Percentiles rank a stretch among this genome's conserved stretches.
phyloP scores from a whole-genome alignment of 1,284 basidiomycete genomes.

The Cerioporus squamosus region DNA sequence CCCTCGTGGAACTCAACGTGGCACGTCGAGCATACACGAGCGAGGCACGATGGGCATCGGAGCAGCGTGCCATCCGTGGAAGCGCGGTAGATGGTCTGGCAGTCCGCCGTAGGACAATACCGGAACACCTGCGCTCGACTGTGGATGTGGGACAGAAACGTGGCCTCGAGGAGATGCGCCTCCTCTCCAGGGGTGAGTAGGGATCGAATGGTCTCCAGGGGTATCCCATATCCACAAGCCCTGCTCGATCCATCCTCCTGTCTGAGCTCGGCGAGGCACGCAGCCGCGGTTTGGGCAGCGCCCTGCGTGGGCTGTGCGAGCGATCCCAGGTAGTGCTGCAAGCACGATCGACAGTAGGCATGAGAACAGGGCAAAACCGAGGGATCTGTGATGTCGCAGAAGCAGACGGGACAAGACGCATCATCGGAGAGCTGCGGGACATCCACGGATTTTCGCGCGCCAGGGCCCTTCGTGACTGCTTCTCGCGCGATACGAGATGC shows the following conservation, averaged over 20 bases:
- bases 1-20: conserved; percentile 38
- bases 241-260: background rate
- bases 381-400: conserved; percentile 40
- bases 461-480: background rate
- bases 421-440: conserved; percentile 16
- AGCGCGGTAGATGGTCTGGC: conserved; percentile 33
- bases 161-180: conserved; percentile 40
- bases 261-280: conserved; percentile 39
- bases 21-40: conserved; percentile 34
- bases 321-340: conserved; percentile 45
- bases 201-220: conserved; percentile 42
- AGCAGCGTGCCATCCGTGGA: conserved; percentile 28
- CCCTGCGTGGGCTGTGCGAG: conserved; percentile 28
- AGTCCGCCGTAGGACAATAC: conserved; percentile 47
- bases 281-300: conserved; percentile 27
- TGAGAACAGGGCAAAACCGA: conserved; percentile 50
- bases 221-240: conserved; percentile 38
- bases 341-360: conserved; percentile 52
- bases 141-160: conserved; percentile 47
- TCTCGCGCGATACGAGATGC: conserved; percentile 18
- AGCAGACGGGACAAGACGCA: conserved; percentile 46
- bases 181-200: conserved; percentile 45
- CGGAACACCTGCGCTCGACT: conserved; percentile 42
- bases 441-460: background rate
- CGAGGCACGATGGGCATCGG: conserved; percentile 31